Base-by-base conservation (phyloP, 2,329 filamentous ascomycete species). In the Trichoderma atroviride region DNA sequence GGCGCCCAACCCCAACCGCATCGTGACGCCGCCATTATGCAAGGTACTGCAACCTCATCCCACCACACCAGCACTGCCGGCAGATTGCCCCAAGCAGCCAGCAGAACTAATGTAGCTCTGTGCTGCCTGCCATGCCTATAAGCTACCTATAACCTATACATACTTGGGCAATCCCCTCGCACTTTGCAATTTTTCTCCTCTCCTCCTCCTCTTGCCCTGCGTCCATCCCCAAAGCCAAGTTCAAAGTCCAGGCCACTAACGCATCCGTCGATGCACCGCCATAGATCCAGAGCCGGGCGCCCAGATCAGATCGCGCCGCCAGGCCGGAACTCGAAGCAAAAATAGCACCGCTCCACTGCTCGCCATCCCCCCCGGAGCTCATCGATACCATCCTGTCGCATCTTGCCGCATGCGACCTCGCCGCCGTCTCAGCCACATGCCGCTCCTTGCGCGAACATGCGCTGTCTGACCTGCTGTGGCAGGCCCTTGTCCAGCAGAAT, bases 291-390 rank as follows among this genome's bases (percentile, higher is more conserved):
- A 58, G 27, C 63, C 27, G 29, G 50, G 24, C 33, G 24, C 33
- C 11, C 55, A 53, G 50, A 52, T 55, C 33, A 35, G 29, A 27
- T 58, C 29, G 29, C 53, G 10, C 55, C 55, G 29, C n/a, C 53
- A n/a, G n/a, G 19, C 37, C 55, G 31, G 31, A 37, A 13, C 16
- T 40, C 57, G 55, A 33, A 37, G 22, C 29, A 27, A 59, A 19
- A 24, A 24, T 16, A 50, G 10, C n/a, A 11, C 61, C 40, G 35
- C 76, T 29, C 72, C 72, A 47, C 74, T 92, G 9, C 77, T 88
- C 35, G 76, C 79, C 24, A 85, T 97, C 0, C 94, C 94, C 94
- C 0, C 79, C 88, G 14, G 94, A 97, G 78, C 83, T 97, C 10
- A 82, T 97, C 37, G 86, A 91, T 73, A 81, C 86, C n/a, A 89